A percentile compares a stretch with the other conserved stretches of the same genome.
phyloP scores from a whole-genome alignment of 106 monocot genomes.

The Phalaenopsis equestris region DNA sequence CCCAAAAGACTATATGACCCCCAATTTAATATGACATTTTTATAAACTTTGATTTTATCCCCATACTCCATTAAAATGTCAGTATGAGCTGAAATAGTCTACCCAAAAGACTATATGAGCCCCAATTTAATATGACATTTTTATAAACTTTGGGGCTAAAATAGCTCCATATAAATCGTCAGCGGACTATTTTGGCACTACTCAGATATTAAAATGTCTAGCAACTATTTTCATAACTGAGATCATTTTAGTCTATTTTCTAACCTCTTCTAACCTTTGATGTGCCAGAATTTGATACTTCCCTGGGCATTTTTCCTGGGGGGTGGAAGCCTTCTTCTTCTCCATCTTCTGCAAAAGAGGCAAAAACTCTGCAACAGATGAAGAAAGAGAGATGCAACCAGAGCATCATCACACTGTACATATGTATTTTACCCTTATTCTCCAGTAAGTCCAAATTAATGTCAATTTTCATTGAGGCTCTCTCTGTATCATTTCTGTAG shows the following conservation, averaged over 20 bases:
- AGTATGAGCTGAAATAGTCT: too few species aligned
- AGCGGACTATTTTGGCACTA: too few species aligned
- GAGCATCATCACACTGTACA: slow-evolving; percentile 7
- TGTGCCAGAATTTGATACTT: not conserved
- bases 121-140: too few species aligned
- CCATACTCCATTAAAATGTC: too few species aligned
- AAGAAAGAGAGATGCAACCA: not conserved
- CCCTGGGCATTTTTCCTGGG: not conserved
- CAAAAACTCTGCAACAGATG: not conserved
- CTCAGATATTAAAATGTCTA: too few species aligned
- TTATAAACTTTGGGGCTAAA: too few species aligned
- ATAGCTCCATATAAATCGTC: too few species aligned
- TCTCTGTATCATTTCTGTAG: not conserved
- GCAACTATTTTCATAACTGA: too few species aligned
- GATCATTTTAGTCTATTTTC: not conserved
- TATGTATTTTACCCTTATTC: slow-evolving; percentile 7
- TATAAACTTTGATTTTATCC: too few species aligned
- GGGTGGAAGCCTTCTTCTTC: slow-evolving; percentile 1
- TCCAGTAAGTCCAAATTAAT: not conserved
- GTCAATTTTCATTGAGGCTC: not conserved
- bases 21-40: too few species aligned
- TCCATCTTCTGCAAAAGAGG: not conserved
- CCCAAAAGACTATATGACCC: too few species aligned
- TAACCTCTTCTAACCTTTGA: not conserved
- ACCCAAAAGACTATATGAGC: too few species aligned